Base-by-base conservation (phyloP, 2,329 filamentous ascomycete species). In the Alternaria gansuensis region DNA sequence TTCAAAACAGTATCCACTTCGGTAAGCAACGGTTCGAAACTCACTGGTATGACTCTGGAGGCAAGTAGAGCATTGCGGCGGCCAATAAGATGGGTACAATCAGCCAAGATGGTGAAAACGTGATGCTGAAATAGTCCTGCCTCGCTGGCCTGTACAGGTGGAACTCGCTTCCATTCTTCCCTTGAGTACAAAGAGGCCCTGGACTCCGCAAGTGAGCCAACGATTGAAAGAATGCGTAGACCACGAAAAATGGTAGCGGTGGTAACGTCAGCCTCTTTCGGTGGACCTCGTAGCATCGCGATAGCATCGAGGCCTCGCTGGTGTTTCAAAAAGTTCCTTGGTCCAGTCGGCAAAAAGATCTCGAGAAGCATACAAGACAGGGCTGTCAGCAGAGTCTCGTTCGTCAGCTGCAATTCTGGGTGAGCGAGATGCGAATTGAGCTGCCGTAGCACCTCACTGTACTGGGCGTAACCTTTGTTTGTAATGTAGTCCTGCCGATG, bases 291-390 rank as follows among this genome's bases (percentile, higher is more conserved):
- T 37, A 70, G 29, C 23, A 59, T 56, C 40, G 72, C 62, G 11
- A 75, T 69, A 3, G 65, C 64, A 40, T 75, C 72, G n/a, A 75
- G 57, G 9, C 72, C 72, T 28, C 63, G 59, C 21, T 69, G 60
- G 45, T 75, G 72, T 45, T 69, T 70, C 31, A 73, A 57, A 33
- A 72, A 74, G 29, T 72, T 67, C 39, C 64, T 62, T 1, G 65
- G 63, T 2, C 70, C 72, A 11, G 66, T 72, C 0, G 72, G 72
- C 24, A 71, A 46, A 39, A 72, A 74, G 2, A 73, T 66, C 45
- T 75, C 72, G 2, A 70, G 59, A 24, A 74, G 65, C 62, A 68
- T 70, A 49, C 70, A 73, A 2, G 67, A 69, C 5, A 71, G 40
- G 2, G 64, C 63, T 0, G 71, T 68, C 13, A 74, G 58, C 4